phyloP scores from a whole-genome alignment of 805 yeast genomes.

The Schizosaccharomyces japonicus region DNA sequence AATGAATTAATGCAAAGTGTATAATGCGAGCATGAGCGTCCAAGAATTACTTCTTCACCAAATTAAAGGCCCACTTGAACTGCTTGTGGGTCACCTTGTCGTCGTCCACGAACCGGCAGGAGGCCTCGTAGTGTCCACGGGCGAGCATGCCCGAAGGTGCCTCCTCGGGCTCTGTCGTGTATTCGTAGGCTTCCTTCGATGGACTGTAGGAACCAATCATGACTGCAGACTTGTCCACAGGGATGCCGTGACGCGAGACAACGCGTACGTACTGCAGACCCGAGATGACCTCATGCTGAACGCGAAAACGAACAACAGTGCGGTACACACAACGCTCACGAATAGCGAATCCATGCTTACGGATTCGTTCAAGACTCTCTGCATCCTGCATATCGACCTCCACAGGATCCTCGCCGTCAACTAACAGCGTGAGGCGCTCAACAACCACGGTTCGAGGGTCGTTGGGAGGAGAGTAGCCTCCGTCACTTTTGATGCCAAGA shows the following conservation, averaged over 20 bases:
- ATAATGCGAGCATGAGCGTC: not conserved
- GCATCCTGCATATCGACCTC: constrained; percentile 3
- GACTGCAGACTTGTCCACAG: constrained; percentile 67
- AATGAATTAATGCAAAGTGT: too few species aligned
- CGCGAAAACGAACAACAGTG: constrained; percentile 49
- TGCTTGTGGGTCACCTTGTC: constrained; percentile 51
- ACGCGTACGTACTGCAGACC: constrained; percentile 70
- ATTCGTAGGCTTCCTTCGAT: constrained; percentile 52
- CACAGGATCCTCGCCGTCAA: constrained; percentile 1
- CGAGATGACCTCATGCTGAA: constrained; percentile 76
- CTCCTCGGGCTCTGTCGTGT: constrained; percentile 36
- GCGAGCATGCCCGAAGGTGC: constrained; percentile 82
- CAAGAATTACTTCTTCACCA: constrained; percentile 27
- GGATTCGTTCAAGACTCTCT: constrained; percentile 23
- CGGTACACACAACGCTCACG: constrained; percentile 58
- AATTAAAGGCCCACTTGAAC: constrained; percentile 68
- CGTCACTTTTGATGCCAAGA: constrained; percentile 33
- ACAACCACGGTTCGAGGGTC: constrained; percentile 27
- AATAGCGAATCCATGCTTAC: constrained; percentile 45
- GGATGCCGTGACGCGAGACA: constrained; percentile 66
- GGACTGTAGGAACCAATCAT: constrained; percentile 76
- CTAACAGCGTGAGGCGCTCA: constrained; percentile 12
- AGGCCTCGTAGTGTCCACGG: constrained; percentile 63
- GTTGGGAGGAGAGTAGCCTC: constrained; percentile 23
- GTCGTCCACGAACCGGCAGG: constrained; percentile 66